These are phyloP conservation scores for Kwoniella heveanensis DNA, from an alignment of 768 basidiomycete genomes.

Conservation along the genomic window DNA sequence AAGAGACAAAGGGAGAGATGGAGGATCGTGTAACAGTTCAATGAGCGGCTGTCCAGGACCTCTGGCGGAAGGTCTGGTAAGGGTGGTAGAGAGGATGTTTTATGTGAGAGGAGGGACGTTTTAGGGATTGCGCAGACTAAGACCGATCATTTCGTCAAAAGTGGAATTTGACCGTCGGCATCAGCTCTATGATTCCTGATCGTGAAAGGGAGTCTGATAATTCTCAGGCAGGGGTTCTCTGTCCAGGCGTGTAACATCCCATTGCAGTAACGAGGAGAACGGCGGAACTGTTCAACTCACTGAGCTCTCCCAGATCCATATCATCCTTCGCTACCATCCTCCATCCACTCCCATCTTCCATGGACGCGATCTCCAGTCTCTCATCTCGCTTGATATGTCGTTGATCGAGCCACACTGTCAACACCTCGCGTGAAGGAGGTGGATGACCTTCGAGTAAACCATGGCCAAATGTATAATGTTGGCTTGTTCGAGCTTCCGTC, in stretches of 20 bases:
- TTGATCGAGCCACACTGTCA: constrained; percentile 24
- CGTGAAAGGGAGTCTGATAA: too few species aligned
- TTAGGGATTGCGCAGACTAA: constrained; percentile 37
- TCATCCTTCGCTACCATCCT: constrained; percentile 13
- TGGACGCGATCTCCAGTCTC: constrained; percentile 16
- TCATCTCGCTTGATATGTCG: constrained; percentile 5
- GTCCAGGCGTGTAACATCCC: too few species aligned
- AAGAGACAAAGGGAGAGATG: constrained; percentile 53
- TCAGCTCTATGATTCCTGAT: too few species aligned
- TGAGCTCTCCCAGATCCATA: constrained; percentile 26
- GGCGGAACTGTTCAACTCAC: constrained; percentile 24
- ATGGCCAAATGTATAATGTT: background rate
- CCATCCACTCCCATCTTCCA: constrained; percentile 35
- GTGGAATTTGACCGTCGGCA: too few species aligned
- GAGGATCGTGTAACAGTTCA: constrained; percentile 34
- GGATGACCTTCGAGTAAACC: constrained; percentile 19
- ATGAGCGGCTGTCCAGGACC: background rate
- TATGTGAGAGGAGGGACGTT: constrained; percentile 25
- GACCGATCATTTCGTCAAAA: too few species aligned
- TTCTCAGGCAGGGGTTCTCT: too few species aligned
- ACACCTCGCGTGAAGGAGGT: constrained; percentile 15
- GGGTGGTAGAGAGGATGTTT: constrained; percentile 18
- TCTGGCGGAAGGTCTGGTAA: constrained; percentile 1
- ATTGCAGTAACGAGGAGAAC: background rate
- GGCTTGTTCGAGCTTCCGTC: too few species aligned